A percentile compares a stretch with the other conserved stretches of the same genome.
These are phyloP conservation scores for Xylariaceae sp. DNA, from an alignment of 2,329 filamentous ascomycete genomes.

Conservation along the genomic window DNA sequence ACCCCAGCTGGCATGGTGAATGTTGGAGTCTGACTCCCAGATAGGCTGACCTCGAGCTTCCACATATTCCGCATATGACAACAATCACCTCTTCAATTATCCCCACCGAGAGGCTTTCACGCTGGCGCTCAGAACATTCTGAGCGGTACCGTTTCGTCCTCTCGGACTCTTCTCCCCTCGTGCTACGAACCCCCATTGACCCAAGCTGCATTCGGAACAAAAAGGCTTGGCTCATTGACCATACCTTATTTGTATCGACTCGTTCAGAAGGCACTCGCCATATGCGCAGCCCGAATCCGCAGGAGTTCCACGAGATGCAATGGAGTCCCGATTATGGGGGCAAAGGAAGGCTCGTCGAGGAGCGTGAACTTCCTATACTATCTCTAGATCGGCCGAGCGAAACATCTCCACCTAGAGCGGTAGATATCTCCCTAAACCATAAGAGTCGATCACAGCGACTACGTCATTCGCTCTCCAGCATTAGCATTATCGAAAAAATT, in stretches of 20 bases:
- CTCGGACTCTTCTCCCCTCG: conserved; percentile 45
- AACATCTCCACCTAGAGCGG: conserved; percentile 25
- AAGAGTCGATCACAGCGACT: conserved; percentile 26
- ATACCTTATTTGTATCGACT: conserved; percentile 50
- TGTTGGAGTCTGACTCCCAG: conserved; percentile 2
- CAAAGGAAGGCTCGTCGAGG: conserved; percentile 44
- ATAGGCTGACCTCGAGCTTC: conserved; percentile 51
- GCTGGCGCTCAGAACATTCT: conserved; percentile 47
- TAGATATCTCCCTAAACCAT: conserved; percentile 28
- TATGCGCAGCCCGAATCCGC: conserved; percentile 45
- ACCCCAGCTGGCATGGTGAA: background rate
- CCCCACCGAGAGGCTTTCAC: conserved; percentile 45
- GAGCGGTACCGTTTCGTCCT: conserved; percentile 48
- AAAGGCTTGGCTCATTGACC: conserved; percentile 51
- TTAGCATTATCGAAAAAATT: conserved; percentile 34
- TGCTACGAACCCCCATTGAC: conserved; percentile 35
- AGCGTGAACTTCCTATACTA: conserved; percentile 39
- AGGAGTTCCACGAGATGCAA: conserved; percentile 50
- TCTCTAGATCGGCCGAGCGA: conserved; percentile 28
- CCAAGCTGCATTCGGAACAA: conserved; percentile 46
- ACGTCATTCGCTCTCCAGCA: conserved; percentile 30
- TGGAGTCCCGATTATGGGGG: conserved; percentile 42
- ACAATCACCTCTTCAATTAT: conserved; percentile 50
- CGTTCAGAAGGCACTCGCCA: conserved; percentile 46
- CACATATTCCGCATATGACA: conserved; percentile 54